These are phyloP conservation scores for Coemansia sp. DNA, from an alignment of 371 early-diverging fungal genomes.

Conservation along the genomic window DNA sequence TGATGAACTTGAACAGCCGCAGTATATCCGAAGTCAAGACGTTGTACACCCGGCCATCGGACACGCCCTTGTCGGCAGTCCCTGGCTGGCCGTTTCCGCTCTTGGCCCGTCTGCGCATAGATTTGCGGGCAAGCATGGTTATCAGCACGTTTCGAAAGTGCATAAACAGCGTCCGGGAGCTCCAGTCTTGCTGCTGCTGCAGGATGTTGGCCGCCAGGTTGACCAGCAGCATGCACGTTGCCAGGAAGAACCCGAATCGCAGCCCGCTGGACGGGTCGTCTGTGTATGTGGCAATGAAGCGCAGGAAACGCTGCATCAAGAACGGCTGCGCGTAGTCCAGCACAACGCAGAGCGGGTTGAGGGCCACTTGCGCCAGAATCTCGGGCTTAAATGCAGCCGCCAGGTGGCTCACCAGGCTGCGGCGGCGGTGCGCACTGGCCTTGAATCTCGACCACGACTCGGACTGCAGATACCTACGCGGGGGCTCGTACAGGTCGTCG, in stretches of 20 bases:
- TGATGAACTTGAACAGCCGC: slow-evolving; percentile 60
- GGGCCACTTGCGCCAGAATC: slow-evolving; percentile 12
- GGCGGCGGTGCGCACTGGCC: neutral
- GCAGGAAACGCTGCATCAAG: slow-evolving; percentile 42
- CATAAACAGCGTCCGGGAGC: slow-evolving; percentile 25
- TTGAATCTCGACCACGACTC: slow-evolving; percentile 15
- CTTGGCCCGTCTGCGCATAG: slow-evolving; percentile 4
- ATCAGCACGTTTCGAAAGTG: slow-evolving; percentile 33
- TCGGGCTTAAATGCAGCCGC: slow-evolving; percentile 11
- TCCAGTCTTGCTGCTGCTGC: slow-evolving; percentile 54
- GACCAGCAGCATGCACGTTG: slow-evolving; percentile 53
- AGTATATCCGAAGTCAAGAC: slow-evolving; percentile 75
- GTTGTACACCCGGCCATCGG: slow-evolving; percentile 76
- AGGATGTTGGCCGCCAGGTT: slow-evolving; percentile 53
- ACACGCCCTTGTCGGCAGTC: neutral
- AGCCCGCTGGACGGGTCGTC: slow-evolving; percentile 47
- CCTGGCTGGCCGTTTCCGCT: neutral
- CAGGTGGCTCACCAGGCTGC: slow-evolving; percentile 13
- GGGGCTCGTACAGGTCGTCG: slow-evolving; percentile 24
- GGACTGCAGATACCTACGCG: slow-evolving; percentile 6
- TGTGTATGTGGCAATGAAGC: slow-evolving; percentile 26
- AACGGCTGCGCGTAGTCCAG: slow-evolving; percentile 31
- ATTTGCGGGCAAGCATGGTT: slow-evolving; percentile 28
- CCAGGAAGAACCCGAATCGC: slow-evolving; percentile 53
- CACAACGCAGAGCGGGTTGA: slow-evolving; percentile 10